Base-by-base conservation (phyloP, 805 yeast species). In the Kazachstania bromeliacearum region DNA sequence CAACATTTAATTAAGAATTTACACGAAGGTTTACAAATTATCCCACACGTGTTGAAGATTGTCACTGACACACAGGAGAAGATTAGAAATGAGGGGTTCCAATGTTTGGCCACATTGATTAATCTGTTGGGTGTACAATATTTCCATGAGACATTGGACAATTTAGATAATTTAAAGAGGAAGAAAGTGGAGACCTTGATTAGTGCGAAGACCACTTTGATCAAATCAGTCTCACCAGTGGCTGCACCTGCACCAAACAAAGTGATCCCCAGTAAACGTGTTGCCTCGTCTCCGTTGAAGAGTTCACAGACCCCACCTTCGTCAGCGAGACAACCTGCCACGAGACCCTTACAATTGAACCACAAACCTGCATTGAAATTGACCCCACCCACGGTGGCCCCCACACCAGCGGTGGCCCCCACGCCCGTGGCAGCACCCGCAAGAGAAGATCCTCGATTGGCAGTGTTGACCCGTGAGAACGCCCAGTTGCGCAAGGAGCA, bases 21-120 rank as follows among this genome's bases (percentile, higher is more conserved):
- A 18, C 28, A 26, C 7, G 33, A 35, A 3, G 33, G 37, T 10
- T 18, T 28, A 7, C 18, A 22, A 12, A 28, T 35, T 3, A 21
- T 28, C 24, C 28, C 9, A 2, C 7, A 19, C 4, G 20, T 35
- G n/a, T 6, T 7, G 4, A 24, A 24, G 12, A 64, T 84, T n/a
- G 70, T 85, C 28, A 66, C 73, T 28, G 98, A 92, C 46, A 77
- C 94, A 0, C 83, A 80, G 53, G 94, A 85, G 33, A 83, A 89
- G 1, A 79, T 84, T 2, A 73, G 98, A 52, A 73, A 77, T 34
- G 76, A 78, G 4, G 80, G 89, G 0, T 79, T 85, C 31, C 83
- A 79, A 49, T 67, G 78, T 46, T 70, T 87, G 25, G 97, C 96
- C 5, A 75, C 83, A 0, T 57, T 87, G 34, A 79, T 84, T 79